A percentile compares a stretch with the other conserved stretches of the same genome.
Evolutionary conservation across 495 filamentous ascomycete genomes (phyloP).

Genomic region (Penicillium flavigenum): DNA sequence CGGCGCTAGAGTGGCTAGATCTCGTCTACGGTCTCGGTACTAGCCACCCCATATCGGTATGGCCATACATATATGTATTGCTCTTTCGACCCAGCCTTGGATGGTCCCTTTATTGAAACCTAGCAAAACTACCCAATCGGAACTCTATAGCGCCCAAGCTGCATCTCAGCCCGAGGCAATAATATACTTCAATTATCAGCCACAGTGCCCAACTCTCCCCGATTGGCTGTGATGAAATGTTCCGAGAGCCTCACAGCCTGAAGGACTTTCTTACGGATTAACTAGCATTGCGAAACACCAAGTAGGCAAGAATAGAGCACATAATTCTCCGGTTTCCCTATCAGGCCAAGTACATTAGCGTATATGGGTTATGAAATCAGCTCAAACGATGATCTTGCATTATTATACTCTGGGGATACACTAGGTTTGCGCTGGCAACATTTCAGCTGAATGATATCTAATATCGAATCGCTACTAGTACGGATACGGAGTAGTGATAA

Average conservation of each 20-base stretch:
- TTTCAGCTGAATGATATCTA: background rate
- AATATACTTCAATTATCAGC: background rate
- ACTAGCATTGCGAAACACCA: background rate
- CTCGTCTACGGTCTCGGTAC: background rate
- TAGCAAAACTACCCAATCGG: background rate
- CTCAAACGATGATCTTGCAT: background rate
- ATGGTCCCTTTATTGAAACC: background rate
- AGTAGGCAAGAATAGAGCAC: background rate
- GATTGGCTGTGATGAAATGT: constrained; percentile 2
- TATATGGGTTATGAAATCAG: background rate
- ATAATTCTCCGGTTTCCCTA: background rate
- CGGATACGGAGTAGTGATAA: background rate
- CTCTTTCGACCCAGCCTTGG: background rate
- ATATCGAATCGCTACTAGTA: background rate
- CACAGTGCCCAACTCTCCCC: background rate
- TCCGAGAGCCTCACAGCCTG: background rate
- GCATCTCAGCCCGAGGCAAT: constrained; percentile 6
- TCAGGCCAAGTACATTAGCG: background rate
- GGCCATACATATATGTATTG: background rate
- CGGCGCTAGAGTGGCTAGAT: constrained; percentile 4
- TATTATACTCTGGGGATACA: background rate
- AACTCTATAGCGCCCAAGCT: background rate
- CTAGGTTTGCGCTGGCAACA: constrained; percentile 3
- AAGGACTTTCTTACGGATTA: background rate
- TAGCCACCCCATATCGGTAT: background rate